Conservation (phyloP, 805 yeast genomes). For the Komagataella ulmi region DNA sequence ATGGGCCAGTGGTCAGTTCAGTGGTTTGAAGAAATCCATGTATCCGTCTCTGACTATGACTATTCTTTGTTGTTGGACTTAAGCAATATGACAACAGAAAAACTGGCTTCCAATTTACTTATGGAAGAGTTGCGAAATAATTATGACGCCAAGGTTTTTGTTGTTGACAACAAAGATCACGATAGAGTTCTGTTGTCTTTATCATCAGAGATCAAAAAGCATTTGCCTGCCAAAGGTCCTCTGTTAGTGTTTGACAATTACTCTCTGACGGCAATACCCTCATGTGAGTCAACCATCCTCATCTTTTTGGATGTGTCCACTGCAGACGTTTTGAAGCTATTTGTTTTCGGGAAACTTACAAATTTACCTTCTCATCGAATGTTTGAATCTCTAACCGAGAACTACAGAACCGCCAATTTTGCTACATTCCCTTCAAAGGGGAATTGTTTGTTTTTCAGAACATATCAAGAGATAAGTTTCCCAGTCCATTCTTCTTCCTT, state of each 20-base stretch:
- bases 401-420: background rate
- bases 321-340: background rate
- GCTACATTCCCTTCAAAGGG: background rate
- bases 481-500: background rate
- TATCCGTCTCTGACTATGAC: constrained; percentile 10
- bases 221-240: background rate
- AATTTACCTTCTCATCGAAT: background rate
- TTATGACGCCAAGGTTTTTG: background rate
- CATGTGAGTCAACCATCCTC: background rate
- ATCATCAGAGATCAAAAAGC: background rate
- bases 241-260: background rate
- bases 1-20: constrained; percentile 43
- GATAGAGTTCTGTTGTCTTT: background rate
- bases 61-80: constrained; percentile 23
- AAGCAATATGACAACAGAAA: constrained; percentile 29
- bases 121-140: constrained; percentile 26
- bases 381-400: background rate
- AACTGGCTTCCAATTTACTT: constrained; percentile 36
- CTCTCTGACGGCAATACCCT: background rate
- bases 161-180: background rate
- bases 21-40: constrained; percentile 25
- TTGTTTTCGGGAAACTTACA: background rate
- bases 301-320: background rate
- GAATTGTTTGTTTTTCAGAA: background rate
- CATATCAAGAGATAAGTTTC: background rate